Evolutionary conservation across 345 rosid genomes (phyloP), one percentile per base, ranked within the genome.

Genomic region (Bruguiera sexangula): DNA sequence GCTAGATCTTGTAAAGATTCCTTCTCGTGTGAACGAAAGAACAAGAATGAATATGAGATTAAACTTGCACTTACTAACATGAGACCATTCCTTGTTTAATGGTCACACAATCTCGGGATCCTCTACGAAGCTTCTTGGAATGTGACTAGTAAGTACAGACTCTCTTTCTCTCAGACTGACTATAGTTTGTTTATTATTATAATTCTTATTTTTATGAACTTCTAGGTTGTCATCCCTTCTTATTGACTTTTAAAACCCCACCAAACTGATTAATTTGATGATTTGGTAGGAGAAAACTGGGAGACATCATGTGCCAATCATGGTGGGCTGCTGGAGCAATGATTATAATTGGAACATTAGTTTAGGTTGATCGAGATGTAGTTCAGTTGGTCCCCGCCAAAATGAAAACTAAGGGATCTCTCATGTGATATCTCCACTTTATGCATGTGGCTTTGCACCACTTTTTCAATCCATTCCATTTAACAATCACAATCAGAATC

Each of bases 361-460:
- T 70, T 71, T 48, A 27, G 66, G 69, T 61, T 32, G 54, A 50
- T 66, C 58, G 59, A 29, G 76, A 55, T 22, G 66, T 51, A 36
- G 56, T 30, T 50, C 48, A 10, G 31, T 73, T 70, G 81, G 73
- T 77, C 75, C 81, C 73, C 68, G 74, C 76, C 73, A 61, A 39
- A 34, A 18, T 57, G 73, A 74, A 80, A 66, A 22, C 56, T 52
- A 6, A 36, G 70, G 67, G 65, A 73, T 11, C 81, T 71, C 76
- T 83, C 86, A 78, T 78, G 86, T 80, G 82, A 77, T 77, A 1
- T 4, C 31, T 69, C 36, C 67, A 53, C 87, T 81, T 84, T 81
- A 46, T 79, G 73, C 88, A 84, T 77, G 90, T 84, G 90, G 55
- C 51, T 69, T 54, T 78, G 86, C 68, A 30, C 74, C 83, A 21